Conservation (phyloP, 495 filamentous ascomycete genomes). For the Penicilliopsis zonata region DNA sequence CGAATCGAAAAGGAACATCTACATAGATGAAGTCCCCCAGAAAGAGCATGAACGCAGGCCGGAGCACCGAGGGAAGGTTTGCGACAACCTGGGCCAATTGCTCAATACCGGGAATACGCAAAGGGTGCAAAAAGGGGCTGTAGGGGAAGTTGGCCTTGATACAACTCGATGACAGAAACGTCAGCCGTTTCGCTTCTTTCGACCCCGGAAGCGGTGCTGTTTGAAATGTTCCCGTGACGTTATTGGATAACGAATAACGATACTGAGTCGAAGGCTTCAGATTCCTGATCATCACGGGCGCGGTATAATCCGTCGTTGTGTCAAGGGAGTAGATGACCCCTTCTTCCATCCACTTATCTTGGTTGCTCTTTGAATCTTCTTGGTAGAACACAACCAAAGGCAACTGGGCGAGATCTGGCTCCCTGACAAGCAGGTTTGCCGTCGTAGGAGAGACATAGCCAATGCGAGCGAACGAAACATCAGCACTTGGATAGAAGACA, state of each 20-base stretch:
- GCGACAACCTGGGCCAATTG: slow-evolving; percentile 45
- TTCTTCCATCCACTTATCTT: slow-evolving; percentile 48
- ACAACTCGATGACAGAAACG: slow-evolving; percentile 84
- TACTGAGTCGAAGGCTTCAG: slow-evolving; percentile 55
- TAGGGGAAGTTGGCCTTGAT: slow-evolving; percentile 88
- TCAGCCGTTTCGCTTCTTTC: slow-evolving; percentile 51
- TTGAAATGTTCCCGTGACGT: slow-evolving; percentile 63
- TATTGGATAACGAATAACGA: slow-evolving; percentile 72
- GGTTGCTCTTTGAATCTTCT: slow-evolving; percentile 10
- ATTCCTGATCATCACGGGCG: slow-evolving; percentile 41
- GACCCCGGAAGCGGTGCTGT: slow-evolving; percentile 59
- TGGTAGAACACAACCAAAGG: slow-evolving; percentile 61
- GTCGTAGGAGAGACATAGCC: slow-evolving; percentile 75
- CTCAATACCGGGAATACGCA: slow-evolving; percentile 67
- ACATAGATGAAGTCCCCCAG: slow-evolving; percentile 98
- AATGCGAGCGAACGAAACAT: slow-evolving; percentile 70
- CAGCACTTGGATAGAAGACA: slow-evolving; percentile 52
- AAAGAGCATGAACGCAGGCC: slow-evolving; percentile 84
- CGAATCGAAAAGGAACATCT: slow-evolving; percentile 75
- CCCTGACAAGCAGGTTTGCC: slow-evolving; percentile 73
- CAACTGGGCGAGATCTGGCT: slow-evolving; percentile 62
- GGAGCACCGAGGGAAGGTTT: slow-evolving; percentile 47
- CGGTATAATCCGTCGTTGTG: slow-evolving; percentile 73
- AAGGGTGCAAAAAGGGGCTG: slow-evolving; percentile 63
- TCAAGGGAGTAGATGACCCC: slow-evolving; percentile 51